Percentiles rank a stretch among this genome's conserved stretches.
phyloP scores from a whole-genome alignment of 345 rosid genomes.

The Gossypioides kirkii region DNA sequence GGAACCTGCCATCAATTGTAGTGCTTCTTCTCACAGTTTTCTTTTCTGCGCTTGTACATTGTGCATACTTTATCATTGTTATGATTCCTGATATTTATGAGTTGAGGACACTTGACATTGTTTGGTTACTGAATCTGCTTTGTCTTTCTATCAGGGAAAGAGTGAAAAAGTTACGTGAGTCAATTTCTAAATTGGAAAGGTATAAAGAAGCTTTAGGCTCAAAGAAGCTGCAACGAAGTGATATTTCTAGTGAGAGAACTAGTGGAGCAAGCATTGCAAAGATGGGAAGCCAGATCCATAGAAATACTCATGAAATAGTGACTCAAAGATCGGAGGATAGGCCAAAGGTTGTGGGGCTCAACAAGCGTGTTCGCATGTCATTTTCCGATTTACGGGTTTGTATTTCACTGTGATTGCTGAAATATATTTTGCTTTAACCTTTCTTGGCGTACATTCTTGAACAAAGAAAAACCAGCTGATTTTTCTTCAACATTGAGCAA shows the following conservation, averaged over 20 bases:
- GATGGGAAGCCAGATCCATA: slow-evolving; percentile 58
- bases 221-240: slow-evolving; percentile 72
- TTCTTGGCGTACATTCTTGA: not conserved
- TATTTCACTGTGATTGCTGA: slow-evolving; percentile 26
- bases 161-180: slow-evolving; percentile 54
- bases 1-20: not conserved
- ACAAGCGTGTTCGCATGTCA: slow-evolving; percentile 64
- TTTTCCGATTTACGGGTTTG: slow-evolving; percentile 77
- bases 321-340: slow-evolving; percentile 70
- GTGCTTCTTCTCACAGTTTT: not conserved
- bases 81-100: not conserved
- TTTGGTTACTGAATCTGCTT: slow-evolving; percentile 19
- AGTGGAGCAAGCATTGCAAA: slow-evolving; percentile 50
- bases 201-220: slow-evolving; percentile 58
- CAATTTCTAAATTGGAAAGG: slow-evolving; percentile 65
- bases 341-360: slow-evolving; percentile 61
- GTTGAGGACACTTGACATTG: not conserved
- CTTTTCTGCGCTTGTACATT: not conserved
- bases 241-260: slow-evolving; percentile 54
- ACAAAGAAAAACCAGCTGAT: not conserved
- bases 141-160: slow-evolving; percentile 58
- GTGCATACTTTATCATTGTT: not conserved
- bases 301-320: slow-evolving; percentile 50
- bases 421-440: not conserved
- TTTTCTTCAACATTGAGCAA: not conserved